Evolutionary conservation across 169 alveolate genomes (phyloP).

Genomic region (Plasmodium knowlesi): DNA sequence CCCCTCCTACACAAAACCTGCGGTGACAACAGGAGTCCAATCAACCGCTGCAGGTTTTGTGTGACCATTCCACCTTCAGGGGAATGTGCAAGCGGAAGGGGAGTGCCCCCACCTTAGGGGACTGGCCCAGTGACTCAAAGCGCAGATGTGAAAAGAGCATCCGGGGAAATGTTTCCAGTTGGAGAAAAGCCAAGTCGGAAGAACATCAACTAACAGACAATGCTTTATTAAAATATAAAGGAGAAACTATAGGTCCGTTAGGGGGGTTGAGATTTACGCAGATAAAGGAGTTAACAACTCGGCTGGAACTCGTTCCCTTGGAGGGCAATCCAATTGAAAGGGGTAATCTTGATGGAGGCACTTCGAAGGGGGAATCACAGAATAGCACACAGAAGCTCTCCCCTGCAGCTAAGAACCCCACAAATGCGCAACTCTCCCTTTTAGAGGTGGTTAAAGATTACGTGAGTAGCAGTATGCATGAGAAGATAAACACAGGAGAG

Average conservation of each 20-base stretch:
- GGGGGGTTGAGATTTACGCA: background rate
- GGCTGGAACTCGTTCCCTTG: background rate
- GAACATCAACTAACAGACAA: background rate
- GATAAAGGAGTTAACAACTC: background rate
- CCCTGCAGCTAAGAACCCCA: background rate
- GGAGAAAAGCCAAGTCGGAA: background rate
- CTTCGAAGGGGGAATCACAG: background rate
- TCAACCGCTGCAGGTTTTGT: too few species aligned
- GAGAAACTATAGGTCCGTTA: background rate
- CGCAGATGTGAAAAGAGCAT: background rate
- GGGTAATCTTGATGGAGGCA: background rate
- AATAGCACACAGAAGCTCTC: background rate
- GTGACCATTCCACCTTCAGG: background rate
- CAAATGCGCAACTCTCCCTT: background rate
- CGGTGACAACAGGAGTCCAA: too few species aligned
- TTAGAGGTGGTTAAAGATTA: background rate
- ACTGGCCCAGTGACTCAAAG: background rate
- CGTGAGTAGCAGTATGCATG: background rate
- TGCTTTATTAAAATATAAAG: background rate
- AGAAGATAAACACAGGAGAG: background rate
- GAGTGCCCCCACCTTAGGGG: background rate
- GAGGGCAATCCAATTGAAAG: background rate
- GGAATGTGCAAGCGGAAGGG: background rate
- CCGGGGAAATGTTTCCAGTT: background rate
- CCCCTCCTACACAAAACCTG: background rate